Evolutionary conservation across 2,329 filamentous ascomycete genomes (phyloP), one percentile per base, ranked within the genome.

Genomic region (Aspergillus proliferans): DNA sequence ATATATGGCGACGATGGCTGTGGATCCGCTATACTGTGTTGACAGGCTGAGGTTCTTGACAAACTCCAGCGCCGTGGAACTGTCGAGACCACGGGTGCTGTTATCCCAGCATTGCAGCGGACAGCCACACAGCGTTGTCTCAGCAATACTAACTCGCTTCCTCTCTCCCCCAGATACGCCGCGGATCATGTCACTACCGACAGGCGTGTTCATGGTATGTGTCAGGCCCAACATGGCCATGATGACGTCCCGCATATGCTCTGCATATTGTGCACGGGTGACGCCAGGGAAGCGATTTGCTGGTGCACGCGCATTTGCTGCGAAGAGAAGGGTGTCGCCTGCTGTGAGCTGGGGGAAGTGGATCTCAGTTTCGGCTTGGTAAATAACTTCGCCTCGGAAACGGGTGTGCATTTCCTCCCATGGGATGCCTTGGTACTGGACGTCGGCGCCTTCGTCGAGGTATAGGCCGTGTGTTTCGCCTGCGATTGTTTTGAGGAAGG

Each of bases 361-460:
- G 4, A 87, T 84, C 63, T 93, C 88, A 24, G 87, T 84, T 68
- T 92, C 88, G 46, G 86, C 86, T 1, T 87, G 89, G 71, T 92
- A 93, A 65, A 92, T 90, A 53, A 86, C 86, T 68, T 93, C 88
- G 54, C 88, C 88, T n/a, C 87, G 84, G 69, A 91, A 89, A 2
- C 73, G 75, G 10, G 80, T 80, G 71, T 88, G 82, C 86, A 92
- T 91, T 60, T 88, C 79, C 58, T 87, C 71, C 48, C 86, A 78
- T 10, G 80, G 74, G 60, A 71, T 67, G 22, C 70, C 72, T 47
- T 93, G 86, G 63, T 94, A 95, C 71, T 94, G 92, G 63, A 95
- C 82, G 53, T 87, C 82, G 0, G 86, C 84, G 9, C 75, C 71
- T 3, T 85, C 71, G 43, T 88, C 86, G 12, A 93, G 76, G 57